Evolutionary conservation across 1,139 yeast genomes (phyloP).

Genomic region (Kodamaea alishanica): DNA sequence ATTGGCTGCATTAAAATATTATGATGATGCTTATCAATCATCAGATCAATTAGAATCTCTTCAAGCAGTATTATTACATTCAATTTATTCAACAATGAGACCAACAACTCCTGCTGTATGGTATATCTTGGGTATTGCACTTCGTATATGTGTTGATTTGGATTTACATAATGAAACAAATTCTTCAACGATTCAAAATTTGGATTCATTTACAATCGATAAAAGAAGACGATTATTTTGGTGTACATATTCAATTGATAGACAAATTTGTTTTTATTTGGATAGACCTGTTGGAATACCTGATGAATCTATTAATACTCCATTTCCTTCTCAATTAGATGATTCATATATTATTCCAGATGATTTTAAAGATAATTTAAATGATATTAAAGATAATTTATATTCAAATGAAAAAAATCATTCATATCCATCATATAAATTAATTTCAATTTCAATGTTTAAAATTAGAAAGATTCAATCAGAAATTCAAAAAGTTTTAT

Average conservation of each 20-base stretch:
- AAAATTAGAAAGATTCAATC: slow-evolving; percentile 70
- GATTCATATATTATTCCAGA: slow-evolving; percentile 55
- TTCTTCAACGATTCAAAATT: slow-evolving; percentile 18
- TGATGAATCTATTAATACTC: slow-evolving; percentile 60
- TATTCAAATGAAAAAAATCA: not conserved
- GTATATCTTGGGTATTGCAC: slow-evolving; percentile 81
- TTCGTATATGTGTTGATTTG: slow-evolving; percentile 75
- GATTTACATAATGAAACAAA: slow-evolving; percentile 68
- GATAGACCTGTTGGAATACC: slow-evolving; percentile 76
- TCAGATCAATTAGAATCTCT: slow-evolving; percentile 64
- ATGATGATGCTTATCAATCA: slow-evolving; percentile 57
- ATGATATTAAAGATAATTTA: slow-evolving; percentile 1
- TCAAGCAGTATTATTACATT: slow-evolving; percentile 65
- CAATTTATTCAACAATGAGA: slow-evolving; percentile 69
- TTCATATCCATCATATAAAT: slow-evolving; percentile 48
- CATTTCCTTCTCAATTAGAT: slow-evolving; percentile 70
- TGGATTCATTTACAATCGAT: slow-evolving; percentile 59
- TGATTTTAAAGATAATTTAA: slow-evolving; percentile 5
- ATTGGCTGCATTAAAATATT: slow-evolving; percentile 57
- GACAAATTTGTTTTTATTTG: slow-evolving; percentile 70
- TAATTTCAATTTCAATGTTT: slow-evolving; percentile 63
- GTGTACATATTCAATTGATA: slow-evolving; percentile 82
- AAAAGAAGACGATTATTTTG: slow-evolving; percentile 77
- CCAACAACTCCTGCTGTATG: slow-evolving; percentile 88
- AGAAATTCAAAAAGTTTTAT: slow-evolving; percentile 67